Conservation (phyloP, 2,329 filamentous ascomycete species). For the Coniochaeta sp. region DNA sequence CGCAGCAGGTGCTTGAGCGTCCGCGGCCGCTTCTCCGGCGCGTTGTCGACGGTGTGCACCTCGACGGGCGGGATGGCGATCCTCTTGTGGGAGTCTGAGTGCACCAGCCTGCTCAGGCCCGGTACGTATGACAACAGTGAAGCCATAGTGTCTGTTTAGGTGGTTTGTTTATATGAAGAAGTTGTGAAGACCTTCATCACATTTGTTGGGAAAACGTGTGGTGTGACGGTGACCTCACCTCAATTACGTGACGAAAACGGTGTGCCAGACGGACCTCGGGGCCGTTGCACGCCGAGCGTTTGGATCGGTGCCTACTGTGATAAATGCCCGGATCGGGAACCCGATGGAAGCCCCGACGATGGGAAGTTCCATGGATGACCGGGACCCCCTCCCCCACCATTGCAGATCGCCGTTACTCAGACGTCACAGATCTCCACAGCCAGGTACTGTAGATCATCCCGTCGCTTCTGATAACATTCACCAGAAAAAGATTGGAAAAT, state of each 20-base stretch:
- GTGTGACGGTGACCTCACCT: no score
- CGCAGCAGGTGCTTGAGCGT: constrained; percentile 86
- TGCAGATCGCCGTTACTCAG: neutral
- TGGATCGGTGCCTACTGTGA: neutral
- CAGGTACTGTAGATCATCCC: neutral
- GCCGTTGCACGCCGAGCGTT: neutral
- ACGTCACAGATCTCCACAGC: neutral
- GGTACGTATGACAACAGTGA: constrained; percentile 21
- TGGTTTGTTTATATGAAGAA: neutral
- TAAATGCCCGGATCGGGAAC: no score
- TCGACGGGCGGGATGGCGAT: constrained; percentile 61
- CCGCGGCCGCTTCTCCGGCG: constrained; percentile 69
- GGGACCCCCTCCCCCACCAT: neutral
- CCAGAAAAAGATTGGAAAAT: neutral
- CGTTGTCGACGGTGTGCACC: constrained; percentile 72
- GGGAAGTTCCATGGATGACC: neutral
- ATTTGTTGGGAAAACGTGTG: neutral
- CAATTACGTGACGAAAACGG: neutral
- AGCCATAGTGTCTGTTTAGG: constrained; percentile 9
- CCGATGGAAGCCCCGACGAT: neutral
- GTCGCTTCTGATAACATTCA: neutral
- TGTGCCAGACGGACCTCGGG: neutral
- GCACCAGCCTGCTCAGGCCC: constrained; percentile 19
- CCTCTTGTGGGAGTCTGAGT: constrained; percentile 10
- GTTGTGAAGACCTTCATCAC: neutral